A percentile compares a stretch with the other conserved stretches of the same genome.
Evolutionary conservation across 345 rosid genomes (phyloP).

Genomic region (Salix suchowensis): DNA sequence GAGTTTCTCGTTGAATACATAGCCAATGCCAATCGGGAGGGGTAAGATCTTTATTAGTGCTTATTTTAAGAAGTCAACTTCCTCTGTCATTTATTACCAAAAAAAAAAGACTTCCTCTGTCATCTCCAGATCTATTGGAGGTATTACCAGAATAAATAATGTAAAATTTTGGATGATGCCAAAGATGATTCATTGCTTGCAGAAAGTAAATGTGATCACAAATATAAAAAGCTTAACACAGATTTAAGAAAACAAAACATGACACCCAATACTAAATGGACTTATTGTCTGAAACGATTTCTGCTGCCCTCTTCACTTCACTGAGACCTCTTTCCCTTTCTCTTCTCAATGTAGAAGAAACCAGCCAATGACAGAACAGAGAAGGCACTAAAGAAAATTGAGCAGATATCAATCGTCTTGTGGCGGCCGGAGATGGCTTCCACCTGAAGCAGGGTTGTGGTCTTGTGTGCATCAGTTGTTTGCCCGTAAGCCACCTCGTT

Average conservation of each 20-base stretch:
- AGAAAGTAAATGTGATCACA: neutral
- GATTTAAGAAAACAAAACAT: neutral
- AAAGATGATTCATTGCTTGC: neutral
- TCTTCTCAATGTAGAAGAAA: conserved; percentile 54
- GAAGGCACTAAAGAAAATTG: conserved; percentile 65
- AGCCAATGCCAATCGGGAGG: too few relatives aligned
- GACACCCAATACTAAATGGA: neutral
- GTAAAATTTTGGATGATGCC: neutral
- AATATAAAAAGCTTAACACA: neutral
- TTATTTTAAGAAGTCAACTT: neutral
- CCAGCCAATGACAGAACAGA: conserved; percentile 45
- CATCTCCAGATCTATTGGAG: neutral
- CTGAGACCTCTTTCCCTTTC: conserved; percentile 29
- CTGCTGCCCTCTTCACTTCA: conserved; percentile 1
- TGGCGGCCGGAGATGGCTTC: conserved; percentile 56
- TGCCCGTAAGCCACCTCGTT: conserved; percentile 55
- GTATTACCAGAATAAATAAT: neutral
- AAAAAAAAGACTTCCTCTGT: too few relatives aligned
- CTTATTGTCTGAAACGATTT: neutral
- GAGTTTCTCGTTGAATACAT: too few relatives aligned
- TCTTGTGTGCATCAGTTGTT: conserved; percentile 34
- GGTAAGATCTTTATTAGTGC: neutral
- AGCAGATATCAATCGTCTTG: conserved; percentile 43
- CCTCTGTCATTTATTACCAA: neutral
- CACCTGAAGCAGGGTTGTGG: conserved; percentile 38